These are phyloP conservation scores for Avicennia marina DNA, from an alignment of 257 asterid genomes.

Conservation along the genomic window DNA sequence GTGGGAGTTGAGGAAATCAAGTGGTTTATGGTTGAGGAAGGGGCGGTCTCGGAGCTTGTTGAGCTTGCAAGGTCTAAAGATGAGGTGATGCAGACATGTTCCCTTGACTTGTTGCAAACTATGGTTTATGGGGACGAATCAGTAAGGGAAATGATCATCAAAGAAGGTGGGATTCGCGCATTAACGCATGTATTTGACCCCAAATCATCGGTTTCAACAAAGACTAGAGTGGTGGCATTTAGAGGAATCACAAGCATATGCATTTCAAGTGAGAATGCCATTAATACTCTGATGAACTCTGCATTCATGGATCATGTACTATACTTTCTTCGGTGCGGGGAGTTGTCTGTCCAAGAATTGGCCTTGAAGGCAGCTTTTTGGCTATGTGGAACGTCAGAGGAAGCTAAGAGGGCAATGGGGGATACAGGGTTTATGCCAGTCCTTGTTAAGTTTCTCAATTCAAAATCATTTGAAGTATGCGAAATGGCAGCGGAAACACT, in stretches of 20 bases:
- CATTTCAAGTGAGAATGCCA: conserved; percentile 34
- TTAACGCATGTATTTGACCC: conserved; percentile 63
- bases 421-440: conserved; percentile 80
- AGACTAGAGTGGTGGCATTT: conserved; percentile 71
- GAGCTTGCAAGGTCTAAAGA: conserved; percentile 52
- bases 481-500: conserved; percentile 80
- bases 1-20: conserved; percentile 85
- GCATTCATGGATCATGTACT: conserved; percentile 66
- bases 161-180: conserved; percentile 66
- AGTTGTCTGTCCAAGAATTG: conserved; percentile 58
- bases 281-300: conserved; percentile 26
- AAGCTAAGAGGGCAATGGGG: conserved; percentile 83
- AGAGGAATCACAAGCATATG: conserved; percentile 62
- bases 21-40: conserved; percentile 84
- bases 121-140: conserved; percentile 73
- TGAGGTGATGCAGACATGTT: conserved; percentile 45
- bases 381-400: conserved; percentile 73
- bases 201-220: conserved; percentile 40
- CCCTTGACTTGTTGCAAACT: conserved; percentile 63
- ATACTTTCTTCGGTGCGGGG: conserved; percentile 58
- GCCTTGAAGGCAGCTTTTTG: conserved; percentile 79
- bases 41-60: conserved; percentile 45
- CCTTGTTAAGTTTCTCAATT: conserved; percentile 60
- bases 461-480: conserved; percentile 55
- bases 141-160: conserved; percentile 32